A percentile compares a stretch with the other conserved stretches of the same genome.
Conservation (phyloP, 2,329 filamentous ascomycete genomes). For the Aspergillus intermedius region DNA sequence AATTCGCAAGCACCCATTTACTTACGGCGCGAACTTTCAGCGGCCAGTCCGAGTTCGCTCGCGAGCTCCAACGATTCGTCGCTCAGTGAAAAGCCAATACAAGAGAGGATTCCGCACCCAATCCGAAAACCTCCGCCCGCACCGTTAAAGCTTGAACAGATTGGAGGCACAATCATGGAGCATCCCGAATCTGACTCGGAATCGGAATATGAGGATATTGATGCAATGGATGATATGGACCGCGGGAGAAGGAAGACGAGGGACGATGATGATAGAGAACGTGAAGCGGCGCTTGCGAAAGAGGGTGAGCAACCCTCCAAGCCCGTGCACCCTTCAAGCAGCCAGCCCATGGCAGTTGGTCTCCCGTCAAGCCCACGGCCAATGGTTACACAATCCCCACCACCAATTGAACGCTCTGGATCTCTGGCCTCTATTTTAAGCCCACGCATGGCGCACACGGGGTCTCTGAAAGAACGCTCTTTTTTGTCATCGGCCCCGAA, state of each 20-base stretch:
- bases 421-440: conserved; percentile 29
- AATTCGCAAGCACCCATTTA: conserved; percentile 6
- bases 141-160: conserved; percentile 63
- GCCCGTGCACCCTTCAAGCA: conserved; percentile 24
- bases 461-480: conserved; percentile 31
- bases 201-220: conserved; percentile 75
- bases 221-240: conserved; percentile 60
- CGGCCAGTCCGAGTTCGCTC: conserved; percentile 13
- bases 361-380: conserved; percentile 46
- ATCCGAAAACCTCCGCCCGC: conserved; percentile 78
- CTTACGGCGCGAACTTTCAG: conserved; percentile 10
- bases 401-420: conserved; percentile 15
- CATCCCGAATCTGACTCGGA: conserved; percentile 55
- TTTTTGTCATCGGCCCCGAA: conserved; percentile 44
- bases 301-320: conserved; percentile 48
- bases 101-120: conserved; percentile 46
- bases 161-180: conserved; percentile 37
- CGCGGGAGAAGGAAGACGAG: conserved; percentile 76
- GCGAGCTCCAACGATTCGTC: conserved; percentile 14
- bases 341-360: conserved; percentile 6
- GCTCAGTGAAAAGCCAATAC: conserved; percentile 10
- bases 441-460: conserved; percentile 17
- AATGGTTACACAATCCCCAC: conserved; percentile 29
- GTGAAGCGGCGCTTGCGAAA: conserved; percentile 61
- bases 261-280: conserved; percentile 76